These are phyloP conservation scores for Colletotrichum cereale DNA, from an alignment of 2,329 filamentous ascomycete genomes.

Conservation along the genomic window DNA sequence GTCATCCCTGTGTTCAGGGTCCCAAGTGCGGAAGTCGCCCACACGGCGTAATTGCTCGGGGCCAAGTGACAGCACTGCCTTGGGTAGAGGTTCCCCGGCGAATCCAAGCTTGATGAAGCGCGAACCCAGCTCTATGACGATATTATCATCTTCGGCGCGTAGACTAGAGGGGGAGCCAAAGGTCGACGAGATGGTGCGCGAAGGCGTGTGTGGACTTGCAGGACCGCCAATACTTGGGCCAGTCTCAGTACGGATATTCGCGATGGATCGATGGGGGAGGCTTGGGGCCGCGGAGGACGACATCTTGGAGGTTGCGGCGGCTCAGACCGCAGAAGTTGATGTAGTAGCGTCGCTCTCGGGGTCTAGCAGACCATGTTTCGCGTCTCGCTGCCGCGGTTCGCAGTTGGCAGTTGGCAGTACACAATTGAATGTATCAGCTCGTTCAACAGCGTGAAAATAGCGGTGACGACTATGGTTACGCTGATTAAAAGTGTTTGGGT, in stretches of 20 bases:
- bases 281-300: slow-evolving; percentile 56
- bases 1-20: slow-evolving; percentile 62
- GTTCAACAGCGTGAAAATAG: neutral
- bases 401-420: neutral
- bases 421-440: neutral
- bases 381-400: neutral
- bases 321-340: slow-evolving; percentile 5
- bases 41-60: slow-evolving; percentile 81
- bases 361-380: slow-evolving; percentile 4
- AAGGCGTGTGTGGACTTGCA: slow-evolving; percentile 72
- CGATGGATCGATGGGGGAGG: slow-evolving; percentile 69
- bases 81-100: slow-evolving; percentile 84
- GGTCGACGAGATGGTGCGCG: slow-evolving; percentile 64
- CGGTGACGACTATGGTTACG: neutral
- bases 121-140: slow-evolving; percentile 86
- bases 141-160: slow-evolving; percentile 83
- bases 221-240: slow-evolving; percentile 47
- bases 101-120: slow-evolving; percentile 86
- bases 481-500: neutral
- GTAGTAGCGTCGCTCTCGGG: neutral
- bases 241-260: slow-evolving; percentile 65
- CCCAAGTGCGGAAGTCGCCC: slow-evolving; percentile 85
- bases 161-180: slow-evolving; percentile 72
- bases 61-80: slow-evolving; percentile 76
- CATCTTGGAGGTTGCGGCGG: slow-evolving; percentile 17